Conservation (phyloP, 2,329 filamentous ascomycete genomes). For the Arthrobotrys sphaeroides region DNA sequence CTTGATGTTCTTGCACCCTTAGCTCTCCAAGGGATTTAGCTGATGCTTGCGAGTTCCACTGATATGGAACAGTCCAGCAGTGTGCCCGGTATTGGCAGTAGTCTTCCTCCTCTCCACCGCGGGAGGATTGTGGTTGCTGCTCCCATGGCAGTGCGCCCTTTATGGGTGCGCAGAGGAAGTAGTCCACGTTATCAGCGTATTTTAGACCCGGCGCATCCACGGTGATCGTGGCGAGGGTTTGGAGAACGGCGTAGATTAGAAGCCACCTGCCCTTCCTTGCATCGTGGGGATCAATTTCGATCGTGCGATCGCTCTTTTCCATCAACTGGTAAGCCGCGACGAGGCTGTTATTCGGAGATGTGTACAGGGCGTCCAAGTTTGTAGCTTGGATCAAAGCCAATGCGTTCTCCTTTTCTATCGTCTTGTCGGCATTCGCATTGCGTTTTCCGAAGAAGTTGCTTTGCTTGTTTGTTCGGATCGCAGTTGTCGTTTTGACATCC, state of each 20-base stretch:
- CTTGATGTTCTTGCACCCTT: conserved; percentile 20
- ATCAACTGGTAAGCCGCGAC: conserved; percentile 69
- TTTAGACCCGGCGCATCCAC: conserved; percentile 68
- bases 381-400: conserved; percentile 70
- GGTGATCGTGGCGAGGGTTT: conserved; percentile 69
- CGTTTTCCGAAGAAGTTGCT: conserved; percentile 56
- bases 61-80: conserved; percentile 65
- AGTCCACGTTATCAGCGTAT: conserved; percentile 67
- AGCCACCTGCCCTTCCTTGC: conserved; percentile 71
- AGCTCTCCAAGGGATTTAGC: conserved; percentile 32
- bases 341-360: conserved; percentile 67
- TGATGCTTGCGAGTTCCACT: conserved; percentile 59
- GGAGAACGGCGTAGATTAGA: conserved; percentile 70
- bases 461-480: conserved; percentile 45
- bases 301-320: conserved; percentile 67
- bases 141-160: conserved; percentile 69
- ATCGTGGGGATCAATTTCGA: conserved; percentile 66
- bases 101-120: conserved; percentile 44
- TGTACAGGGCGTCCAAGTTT: conserved; percentile 69
- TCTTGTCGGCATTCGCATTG: conserved; percentile 43
- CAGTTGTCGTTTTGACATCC: conserved; percentile 38
- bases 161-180: conserved; percentile 69
- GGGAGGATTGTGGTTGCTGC: conserved; percentile 31
- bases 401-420: conserved; percentile 65
- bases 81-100: conserved; percentile 59